A percentile compares a stretch with the other conserved stretches of the same genome.
Conservation (phyloP, 129 eudicot genomes). For the Heracleum sosnowskyi region DNA sequence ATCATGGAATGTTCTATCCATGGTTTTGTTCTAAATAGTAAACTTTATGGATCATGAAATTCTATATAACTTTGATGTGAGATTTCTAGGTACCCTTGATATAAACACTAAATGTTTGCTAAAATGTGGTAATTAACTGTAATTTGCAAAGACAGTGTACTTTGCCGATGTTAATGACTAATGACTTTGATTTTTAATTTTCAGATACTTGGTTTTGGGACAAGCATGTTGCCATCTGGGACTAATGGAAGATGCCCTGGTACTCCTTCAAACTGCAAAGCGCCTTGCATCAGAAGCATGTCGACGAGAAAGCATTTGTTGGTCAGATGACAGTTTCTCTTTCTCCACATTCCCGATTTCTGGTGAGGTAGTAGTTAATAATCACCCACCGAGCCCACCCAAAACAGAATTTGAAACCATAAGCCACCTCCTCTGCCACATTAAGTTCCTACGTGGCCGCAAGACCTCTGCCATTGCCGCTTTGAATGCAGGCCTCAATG, state of each 20-base stretch:
- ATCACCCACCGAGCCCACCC: slow-evolving; percentile 48
- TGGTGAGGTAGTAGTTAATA: slow-evolving; percentile 23
- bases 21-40: background rate
- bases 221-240: slow-evolving; percentile 96
- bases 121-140: background rate
- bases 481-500: slow-evolving; percentile 76
- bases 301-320: slow-evolving; percentile 86
- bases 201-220: slow-evolving; percentile 79
- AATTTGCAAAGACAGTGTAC: background rate
- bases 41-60: background rate
- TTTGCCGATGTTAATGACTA: background rate
- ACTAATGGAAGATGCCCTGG: slow-evolving; percentile 93
- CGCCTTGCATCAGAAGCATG: slow-evolving; percentile 89
- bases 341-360: slow-evolving; percentile 37
- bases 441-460: slow-evolving; percentile 87
- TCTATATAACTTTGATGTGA: background rate
- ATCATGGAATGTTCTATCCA: background rate
- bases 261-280: slow-evolving; percentile 81
- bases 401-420: slow-evolving; percentile 61
- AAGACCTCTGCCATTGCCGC: slow-evolving; percentile 90
- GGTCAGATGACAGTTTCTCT: slow-evolving; percentile 82
- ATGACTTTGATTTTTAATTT: background rate
- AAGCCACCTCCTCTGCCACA: slow-evolving; percentile 64
- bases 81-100: background rate
- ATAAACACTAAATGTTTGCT: background rate